phyloP scores from a whole-genome alignment of 75 land plant genomes.

The Larix kaempferi region DNA sequence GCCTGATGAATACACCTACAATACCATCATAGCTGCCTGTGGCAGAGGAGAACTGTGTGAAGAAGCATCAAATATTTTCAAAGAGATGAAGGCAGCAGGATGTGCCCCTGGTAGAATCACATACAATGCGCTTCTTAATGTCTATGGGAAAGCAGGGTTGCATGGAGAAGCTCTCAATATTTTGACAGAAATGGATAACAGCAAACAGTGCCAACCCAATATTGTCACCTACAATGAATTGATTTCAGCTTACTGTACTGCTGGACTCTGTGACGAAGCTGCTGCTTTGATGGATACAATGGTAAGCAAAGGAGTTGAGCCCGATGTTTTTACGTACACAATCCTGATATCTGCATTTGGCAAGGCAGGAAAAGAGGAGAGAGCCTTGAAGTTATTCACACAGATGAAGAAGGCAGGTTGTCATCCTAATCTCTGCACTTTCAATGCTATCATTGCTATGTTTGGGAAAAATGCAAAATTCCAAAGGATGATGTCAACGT shows the following conservation, averaged over 20 bases:
- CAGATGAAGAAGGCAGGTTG: conserved; percentile 68
- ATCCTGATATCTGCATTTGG: conserved; percentile 74
- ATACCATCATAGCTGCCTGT: conserved; percentile 85
- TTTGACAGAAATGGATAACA: conserved; percentile 79
- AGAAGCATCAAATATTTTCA: conserved; percentile 63
- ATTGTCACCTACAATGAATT: conserved; percentile 88
- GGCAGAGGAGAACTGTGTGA: conserved; percentile 57
- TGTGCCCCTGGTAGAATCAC: conserved; percentile 70
- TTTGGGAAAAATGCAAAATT: conserved; percentile 61
- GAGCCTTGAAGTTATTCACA: conserved; percentile 54
- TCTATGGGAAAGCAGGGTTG: conserved; percentile 79
- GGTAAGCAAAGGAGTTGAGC: conserved; percentile 60
- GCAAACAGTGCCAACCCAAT: conserved; percentile 51
- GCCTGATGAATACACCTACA: conserved; percentile 86
- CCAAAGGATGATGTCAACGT: conserved; percentile 59
- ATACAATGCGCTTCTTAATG: conserved; percentile 82
- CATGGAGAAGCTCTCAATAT: conserved; percentile 63
- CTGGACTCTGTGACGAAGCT: conserved; percentile 78
- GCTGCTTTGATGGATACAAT: conserved; percentile 53
- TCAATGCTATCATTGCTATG: conserved; percentile 79
- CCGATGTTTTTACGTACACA: conserved; percentile 83
- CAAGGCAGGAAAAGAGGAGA: conserved; percentile 53
- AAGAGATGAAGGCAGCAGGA: conserved; percentile 45
- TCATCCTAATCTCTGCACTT: conserved; percentile 77
- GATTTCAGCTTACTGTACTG: conserved; percentile 72